Base-by-base conservation (phyloP, 805 yeast species). In the Yamadazyma kitorensis region DNA sequence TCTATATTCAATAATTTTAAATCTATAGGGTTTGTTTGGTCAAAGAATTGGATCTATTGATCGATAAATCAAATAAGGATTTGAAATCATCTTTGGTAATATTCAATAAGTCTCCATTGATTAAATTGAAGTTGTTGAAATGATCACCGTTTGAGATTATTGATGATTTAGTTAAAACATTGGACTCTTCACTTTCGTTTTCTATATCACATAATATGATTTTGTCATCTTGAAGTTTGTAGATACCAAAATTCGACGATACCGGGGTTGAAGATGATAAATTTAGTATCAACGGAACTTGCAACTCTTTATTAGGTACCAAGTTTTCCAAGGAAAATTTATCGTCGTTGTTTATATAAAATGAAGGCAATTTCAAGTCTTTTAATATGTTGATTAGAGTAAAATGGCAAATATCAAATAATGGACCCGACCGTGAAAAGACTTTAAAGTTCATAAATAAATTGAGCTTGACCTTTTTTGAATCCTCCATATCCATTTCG, bases 371-470 rank as follows among this genome's bases (percentile, higher is more conserved):
- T 43, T 64, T 62, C 3, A 80, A 72, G 34, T 71, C 65, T 34
- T 68, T 53, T 36, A 89, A 59, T 0, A 95, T 93, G 20, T 70
- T 61, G 4, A 83, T 51, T 16, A 86, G 56, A 3, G 89, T 75
- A 14, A 72, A 75, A 78, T 88, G 82, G 29, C 85, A 81, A 8
- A 82, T 58, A 49, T 88, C 96, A 48, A 79, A 80, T 17, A 83
- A 61, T 2, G 96, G 94, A 0, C 95, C 95, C 1, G 86, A 39
- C 38, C 93, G 74, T 31, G 91, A 80, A 46, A 85, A 80, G 0
- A 88, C 87, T 45, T 82, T 80, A 25, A 87, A 67, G 46, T 78
- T 78, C 3, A 91, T 89, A 50, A 78, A 78, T 20, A 89, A 56
- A 3, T 82, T 85, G 47, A 49, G 64, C 28, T 58, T 48, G 43